A percentile compares a stretch with the other conserved stretches of the same genome.
phyloP scores from a whole-genome alignment of 2,329 filamentous ascomycete species.

The Aspergillus nomiae region DNA sequence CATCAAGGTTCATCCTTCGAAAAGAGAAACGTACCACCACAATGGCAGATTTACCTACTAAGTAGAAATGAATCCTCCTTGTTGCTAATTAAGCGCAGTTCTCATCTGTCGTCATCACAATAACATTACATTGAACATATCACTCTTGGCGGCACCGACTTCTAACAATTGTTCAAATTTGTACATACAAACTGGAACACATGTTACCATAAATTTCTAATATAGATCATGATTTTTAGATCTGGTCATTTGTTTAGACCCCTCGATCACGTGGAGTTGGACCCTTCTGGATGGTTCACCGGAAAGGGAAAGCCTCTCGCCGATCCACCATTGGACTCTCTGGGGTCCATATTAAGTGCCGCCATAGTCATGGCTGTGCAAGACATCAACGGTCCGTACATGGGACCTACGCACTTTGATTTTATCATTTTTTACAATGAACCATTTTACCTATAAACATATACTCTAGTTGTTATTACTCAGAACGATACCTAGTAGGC shows the following conservation, averaged over 20 bases:
- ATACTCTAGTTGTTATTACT: not conserved
- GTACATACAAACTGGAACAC: not conserved
- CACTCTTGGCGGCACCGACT: not conserved
- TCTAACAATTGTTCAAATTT: not conserved
- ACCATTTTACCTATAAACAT: not conserved
- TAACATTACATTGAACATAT: not conserved
- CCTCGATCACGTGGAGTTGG: not conserved
- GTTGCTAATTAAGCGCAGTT: not conserved
- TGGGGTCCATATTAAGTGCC: constrained; percentile 2
- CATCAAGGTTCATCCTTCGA: not conserved
- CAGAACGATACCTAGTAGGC: not conserved
- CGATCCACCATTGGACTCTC: constrained; percentile 17
- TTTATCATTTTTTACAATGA: not conserved
- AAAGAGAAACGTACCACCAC: not conserved
- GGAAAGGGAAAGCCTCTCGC: constrained; percentile 16
- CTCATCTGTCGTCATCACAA: too few relatives aligned
- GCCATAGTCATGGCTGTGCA: not conserved
- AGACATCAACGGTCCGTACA: not conserved
- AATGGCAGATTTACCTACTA: not conserved
- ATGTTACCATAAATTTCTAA: not conserved
- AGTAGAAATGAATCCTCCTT: not conserved
- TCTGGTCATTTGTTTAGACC: not conserved
- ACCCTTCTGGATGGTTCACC: not conserved
- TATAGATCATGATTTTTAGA: not conserved
- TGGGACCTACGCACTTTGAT: too few relatives aligned